These are phyloP conservation scores for Clonostachys rosea DNA, from an alignment of 2,329 filamentous ascomycete species.

Conservation along the genomic window DNA sequence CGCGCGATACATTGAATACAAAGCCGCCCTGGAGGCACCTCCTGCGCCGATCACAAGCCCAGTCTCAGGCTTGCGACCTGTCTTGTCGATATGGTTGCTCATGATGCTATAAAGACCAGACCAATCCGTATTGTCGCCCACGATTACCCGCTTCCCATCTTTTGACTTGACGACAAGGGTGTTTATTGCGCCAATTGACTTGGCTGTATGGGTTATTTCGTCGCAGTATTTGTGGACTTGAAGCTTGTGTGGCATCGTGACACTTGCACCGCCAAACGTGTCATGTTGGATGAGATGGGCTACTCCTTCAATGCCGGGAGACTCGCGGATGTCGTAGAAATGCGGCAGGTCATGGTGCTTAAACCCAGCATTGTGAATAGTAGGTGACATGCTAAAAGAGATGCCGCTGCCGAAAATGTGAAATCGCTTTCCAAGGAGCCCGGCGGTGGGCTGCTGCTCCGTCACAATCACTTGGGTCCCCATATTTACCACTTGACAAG, in stretches of 20 bases:
- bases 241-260: conserved; percentile 2
- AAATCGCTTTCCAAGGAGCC: not conserved
- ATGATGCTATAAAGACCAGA: conserved; percentile 1
- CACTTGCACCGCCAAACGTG: conserved; percentile 1
- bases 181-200: conserved; percentile 1
- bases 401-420: conserved; percentile 3
- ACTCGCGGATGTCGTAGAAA: conserved; percentile 1
- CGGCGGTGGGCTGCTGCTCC: not conserved
- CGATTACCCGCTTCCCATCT: not conserved
- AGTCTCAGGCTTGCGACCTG: not conserved
- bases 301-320: conserved; percentile 1
- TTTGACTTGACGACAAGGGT: not conserved
- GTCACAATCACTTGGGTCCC: no score
- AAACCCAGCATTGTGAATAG: conserved; percentile 2
- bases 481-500: no score
- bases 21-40: not conserved
- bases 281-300: not conserved
- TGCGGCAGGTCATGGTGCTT: not conserved
- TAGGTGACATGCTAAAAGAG: conserved; percentile 2
- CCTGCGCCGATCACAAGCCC: conserved; percentile 1
- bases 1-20: conserved; percentile 1
- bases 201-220: not conserved
- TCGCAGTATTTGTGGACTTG: conserved; percentile 1
- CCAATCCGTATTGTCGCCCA: conserved; percentile 1
- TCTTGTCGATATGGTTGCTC: not conserved